Evolutionary conservation across 345 rosid genomes (phyloP).

Genomic region (Syzygium oleosum): DNA sequence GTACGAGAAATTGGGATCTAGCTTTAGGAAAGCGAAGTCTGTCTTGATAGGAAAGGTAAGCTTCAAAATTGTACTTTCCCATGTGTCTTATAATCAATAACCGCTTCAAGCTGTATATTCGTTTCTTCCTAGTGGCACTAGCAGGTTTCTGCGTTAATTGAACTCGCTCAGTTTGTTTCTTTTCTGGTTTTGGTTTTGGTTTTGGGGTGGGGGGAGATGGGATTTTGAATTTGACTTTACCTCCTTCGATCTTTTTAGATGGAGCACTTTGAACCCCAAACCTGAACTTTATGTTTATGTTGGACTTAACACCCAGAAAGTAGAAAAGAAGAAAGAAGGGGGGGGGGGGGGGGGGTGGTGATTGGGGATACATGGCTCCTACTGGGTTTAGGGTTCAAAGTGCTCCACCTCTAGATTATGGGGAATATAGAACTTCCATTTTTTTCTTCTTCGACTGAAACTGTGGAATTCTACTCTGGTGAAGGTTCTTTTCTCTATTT

Average conservation of each 20-base stretch:
- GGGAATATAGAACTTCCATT: background rate
- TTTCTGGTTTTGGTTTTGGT: background rate
- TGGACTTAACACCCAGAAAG: no score
- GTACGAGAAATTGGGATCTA: slow-evolving; percentile 82
- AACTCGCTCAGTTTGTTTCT: background rate
- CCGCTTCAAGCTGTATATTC: background rate
- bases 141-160: background rate
- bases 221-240: background rate
- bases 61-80: background rate
- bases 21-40: slow-evolving; percentile 85
- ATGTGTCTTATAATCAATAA: background rate
- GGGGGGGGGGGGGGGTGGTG: no score
- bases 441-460: background rate
- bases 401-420: background rate
- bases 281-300: no score
- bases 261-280: no score
- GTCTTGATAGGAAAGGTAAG: slow-evolving; percentile 88
- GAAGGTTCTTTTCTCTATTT: background rate
- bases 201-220: background rate
- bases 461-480: background rate
- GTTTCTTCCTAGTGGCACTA: background rate
- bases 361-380: no score
- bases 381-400: background rate
- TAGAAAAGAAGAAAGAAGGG: no score
- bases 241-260: background rate